Base-by-base conservation (phyloP, 2,329 filamentous ascomycete species). In the Cordyceps pruinosa region DNA sequence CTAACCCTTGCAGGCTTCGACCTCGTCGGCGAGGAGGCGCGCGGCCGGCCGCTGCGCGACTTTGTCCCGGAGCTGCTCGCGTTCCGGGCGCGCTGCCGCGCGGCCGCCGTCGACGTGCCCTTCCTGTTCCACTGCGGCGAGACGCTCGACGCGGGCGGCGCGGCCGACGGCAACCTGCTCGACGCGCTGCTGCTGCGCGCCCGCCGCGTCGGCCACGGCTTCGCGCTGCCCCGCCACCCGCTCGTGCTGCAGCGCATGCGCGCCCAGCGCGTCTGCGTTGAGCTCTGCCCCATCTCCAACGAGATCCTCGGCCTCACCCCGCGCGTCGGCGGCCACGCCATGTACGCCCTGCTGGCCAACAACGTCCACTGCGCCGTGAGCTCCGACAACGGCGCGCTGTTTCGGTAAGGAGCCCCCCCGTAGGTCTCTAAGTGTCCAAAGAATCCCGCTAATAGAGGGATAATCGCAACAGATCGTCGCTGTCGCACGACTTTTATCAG, bases 91-190 rank as follows among this genome's bases (percentile, higher is more conserved):
- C 70, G 75, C 1, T 89, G 86, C 69, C 65, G 70, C 6, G 58
- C 62, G 1, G 66, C 74, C 1, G 63, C 66, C 0, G 59, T 87
- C 4, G 75, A 83, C 0, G 87, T 90, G 3, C 87, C 87, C 0
- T 89, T 90, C 65, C 73, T 90, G 39, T 88, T 90, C 65, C 87
- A 91, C 70, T 89, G 87, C 61, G 88, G 87, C 25, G 88, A 91
- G 72, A 89, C 87, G 1, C 75, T 89, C 5, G 84, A 89, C 30
- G 77, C 80, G 9, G 87, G 86, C 37, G 79, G 77, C 25, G 80
- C 83, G 5, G 77, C 79, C 1, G 84, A 90, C 61, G 83, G 79
- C 19, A 91, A 90, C 66, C 73, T 91, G 0, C 76, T 85, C 50
- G 86, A 89, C 61, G 85, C 87, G 4, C 76, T 89, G 2, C 70